A percentile compares a stretch with the other conserved stretches of the same genome.
Evolutionary conservation across 2,329 filamentous ascomycete species (phyloP).

Genomic region (Cladosporium sp.): DNA sequence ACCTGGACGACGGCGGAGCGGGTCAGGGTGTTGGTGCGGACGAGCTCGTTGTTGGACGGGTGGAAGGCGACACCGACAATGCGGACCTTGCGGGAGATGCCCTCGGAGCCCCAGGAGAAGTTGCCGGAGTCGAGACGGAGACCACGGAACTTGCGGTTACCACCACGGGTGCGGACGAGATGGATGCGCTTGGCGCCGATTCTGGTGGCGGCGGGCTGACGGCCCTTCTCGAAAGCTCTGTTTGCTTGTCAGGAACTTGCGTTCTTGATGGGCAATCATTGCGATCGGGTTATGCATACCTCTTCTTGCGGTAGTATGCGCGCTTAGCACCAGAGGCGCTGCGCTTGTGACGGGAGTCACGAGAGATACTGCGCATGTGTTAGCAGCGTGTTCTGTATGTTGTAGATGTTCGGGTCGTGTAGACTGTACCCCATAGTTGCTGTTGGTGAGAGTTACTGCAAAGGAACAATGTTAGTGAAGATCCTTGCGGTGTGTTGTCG

Average conservation of each 20-base stretch:
- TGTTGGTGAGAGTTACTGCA: conserved; percentile 40
- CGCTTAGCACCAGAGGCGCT: conserved; percentile 95
- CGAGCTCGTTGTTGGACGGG: conserved; percentile 99
- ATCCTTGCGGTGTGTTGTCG: neutral
- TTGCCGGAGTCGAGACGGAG: conserved; percentile 98
- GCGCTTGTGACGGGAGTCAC: conserved; percentile 99
- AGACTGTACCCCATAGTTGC: conserved; percentile 50
- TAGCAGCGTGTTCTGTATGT: conserved; percentile 28
- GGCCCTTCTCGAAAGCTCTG: conserved; percentile 99
- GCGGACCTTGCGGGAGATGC: conserved; percentile 97
- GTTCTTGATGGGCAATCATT: conserved; percentile 17
- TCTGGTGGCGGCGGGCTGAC: conserved; percentile 99
- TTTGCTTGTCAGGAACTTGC: conserved; percentile 38
- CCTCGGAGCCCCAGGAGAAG: conserved; percentile 99
- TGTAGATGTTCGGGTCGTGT: conserved; percentile 20
- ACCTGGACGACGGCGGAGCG: conserved; percentile 98
- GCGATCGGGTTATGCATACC: conserved; percentile 55
- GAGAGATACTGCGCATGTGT: conserved; percentile 74
- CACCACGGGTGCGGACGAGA: conserved; percentile 93
- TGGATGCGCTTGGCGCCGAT: conserved; percentile 96
- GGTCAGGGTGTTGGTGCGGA: conserved; percentile 99
- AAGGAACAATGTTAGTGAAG: conserved; percentile 7
- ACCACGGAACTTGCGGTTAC: conserved; percentile 99
- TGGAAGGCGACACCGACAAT: conserved; percentile 98
- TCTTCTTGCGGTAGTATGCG: conserved; percentile 57